phyloP scores from a whole-genome alignment of 257 asterid species.

The Gentiana dahurica region DNA sequence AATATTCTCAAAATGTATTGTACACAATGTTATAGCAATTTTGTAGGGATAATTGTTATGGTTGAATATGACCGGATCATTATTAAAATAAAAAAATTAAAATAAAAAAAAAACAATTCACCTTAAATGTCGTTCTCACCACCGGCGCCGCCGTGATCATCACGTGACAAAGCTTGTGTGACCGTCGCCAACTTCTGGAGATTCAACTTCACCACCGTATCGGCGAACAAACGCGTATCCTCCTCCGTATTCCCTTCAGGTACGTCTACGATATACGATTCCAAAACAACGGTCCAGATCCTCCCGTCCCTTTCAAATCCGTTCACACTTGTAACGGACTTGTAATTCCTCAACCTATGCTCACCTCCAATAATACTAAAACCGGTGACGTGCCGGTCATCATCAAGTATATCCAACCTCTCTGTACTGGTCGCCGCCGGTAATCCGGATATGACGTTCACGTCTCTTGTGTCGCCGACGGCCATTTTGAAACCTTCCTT shows the following conservation, averaged over 20 bases:
- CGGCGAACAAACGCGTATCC: conserved; percentile 81
- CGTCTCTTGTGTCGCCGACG: conserved; percentile 63
- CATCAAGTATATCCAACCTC: conserved; percentile 72
- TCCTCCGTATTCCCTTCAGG: conserved; percentile 93
- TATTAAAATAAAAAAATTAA: no score
- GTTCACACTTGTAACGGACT: conserved; percentile 61
- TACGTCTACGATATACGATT: conserved; percentile 73
- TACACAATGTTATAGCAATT: no score
- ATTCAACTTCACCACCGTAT: conserved; percentile 69
- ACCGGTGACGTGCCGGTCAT: conserved; percentile 68
- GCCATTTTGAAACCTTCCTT: conserved; percentile 27
- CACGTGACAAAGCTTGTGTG: conserved; percentile 28
- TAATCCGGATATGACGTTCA: conserved; percentile 70
- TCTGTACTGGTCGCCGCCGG: conserved; percentile 92
- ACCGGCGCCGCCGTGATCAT: conserved; percentile 1
- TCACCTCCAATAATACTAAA: conserved; percentile 81
- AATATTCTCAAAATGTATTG: no score
- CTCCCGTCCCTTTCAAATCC: conserved; percentile 34
- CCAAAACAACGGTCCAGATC: conserved; percentile 54
- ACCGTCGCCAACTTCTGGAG: conserved; percentile 69
- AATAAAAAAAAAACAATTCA: no score
- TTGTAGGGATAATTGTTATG: no score
- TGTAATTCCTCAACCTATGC: conserved; percentile 65
- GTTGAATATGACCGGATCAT: no score
- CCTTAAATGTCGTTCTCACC: no score